Percentiles rank a stretch among this genome's conserved stretches.
These are phyloP conservation scores for Byssochlamys sp. DNA, from an alignment of 2,329 filamentous ascomycete genomes.

Conservation along the genomic window DNA sequence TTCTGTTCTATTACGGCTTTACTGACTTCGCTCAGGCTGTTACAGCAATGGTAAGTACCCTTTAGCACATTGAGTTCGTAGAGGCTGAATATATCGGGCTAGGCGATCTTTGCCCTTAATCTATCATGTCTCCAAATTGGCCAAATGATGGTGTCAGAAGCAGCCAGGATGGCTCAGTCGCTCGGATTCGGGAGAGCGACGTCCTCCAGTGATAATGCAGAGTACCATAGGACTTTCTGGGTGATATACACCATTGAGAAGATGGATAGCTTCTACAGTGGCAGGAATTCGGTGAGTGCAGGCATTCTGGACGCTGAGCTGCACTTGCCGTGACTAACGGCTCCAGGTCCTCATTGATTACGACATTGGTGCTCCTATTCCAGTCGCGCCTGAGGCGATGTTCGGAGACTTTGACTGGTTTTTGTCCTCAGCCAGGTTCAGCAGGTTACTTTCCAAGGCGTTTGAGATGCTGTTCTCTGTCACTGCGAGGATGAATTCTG, in stretches of 20 bases:
- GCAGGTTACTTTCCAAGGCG: conserved; percentile 23
- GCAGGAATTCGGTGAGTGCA: conserved; percentile 23
- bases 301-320: neutral
- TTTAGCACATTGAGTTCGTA: neutral
- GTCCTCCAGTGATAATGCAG: conserved; percentile 7
- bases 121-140: conserved; percentile 26
- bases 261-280: conserved; percentile 19
- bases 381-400: conserved; percentile 20
- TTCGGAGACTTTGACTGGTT: conserved; percentile 30
- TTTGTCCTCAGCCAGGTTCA: conserved; percentile 19
- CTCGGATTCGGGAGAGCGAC: conserved; percentile 22
- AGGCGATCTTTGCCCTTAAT: conserved; percentile 30
- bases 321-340: neutral
- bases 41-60: conserved; percentile 15
- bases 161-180: conserved; percentile 24
- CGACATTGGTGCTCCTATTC: conserved; percentile 30
- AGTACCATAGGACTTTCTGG: conserved; percentile 28
- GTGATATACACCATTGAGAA: conserved; percentile 34
- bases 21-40: conserved; percentile 14
- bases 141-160: conserved; percentile 23
- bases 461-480: conserved; percentile 29
- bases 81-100: conserved; percentile 1
- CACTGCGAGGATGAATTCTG: conserved; percentile 17
- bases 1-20: neutral
- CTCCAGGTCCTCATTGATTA: conserved; percentile 26